Evolutionary conservation across 2,329 filamentous ascomycete species (phyloP), one percentile per base, ranked within the genome.

Genomic region (Westerdykella sp.): DNA sequence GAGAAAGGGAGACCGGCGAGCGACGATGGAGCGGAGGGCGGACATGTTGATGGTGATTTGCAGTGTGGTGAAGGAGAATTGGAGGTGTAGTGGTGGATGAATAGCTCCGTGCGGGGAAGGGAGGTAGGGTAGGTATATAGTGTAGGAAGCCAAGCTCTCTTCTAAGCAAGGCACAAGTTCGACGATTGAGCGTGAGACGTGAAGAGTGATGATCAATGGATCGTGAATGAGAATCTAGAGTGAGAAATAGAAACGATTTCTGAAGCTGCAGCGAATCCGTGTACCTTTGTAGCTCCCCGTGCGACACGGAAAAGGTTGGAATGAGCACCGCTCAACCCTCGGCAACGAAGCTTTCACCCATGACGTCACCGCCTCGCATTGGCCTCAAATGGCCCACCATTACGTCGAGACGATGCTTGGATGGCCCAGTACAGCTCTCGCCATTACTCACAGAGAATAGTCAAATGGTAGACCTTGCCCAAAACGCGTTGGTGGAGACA

Each of bases 1-100:
- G 49, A 65, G 60, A 50, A 59, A 40, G 40, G 59, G 61, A 36
- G 54, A 44, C 50, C 55, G 53, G 50, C 57, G 61, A 42, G 59
- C 50, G 35, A 60, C 60, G 46, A 67, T 44, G 43, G 46, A 54
- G 47, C 63, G 58, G 47, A 63, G 45, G 34, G 57, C 54, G 22
- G 59, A 60, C 64, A 67, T 67, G 43, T 35, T 51, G 42, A 38
- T 14, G 15, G 18, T 4, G 7, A 7, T 15, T 15, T n/a, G 28
- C 32, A 34, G n/a, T 21, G 7, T 32, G 32, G n/a, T 34, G 37
- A 37, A 31, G 41, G 22, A 6, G 16, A 39, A 42, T 32, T n/a
- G 13, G 14, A 21, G n/a, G 23, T 13, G 32, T 6, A 11, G n/a
- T 14, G n/a, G 7, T 35, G 32, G 32, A 35, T 35, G 32, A 11